Evolutionary conservation across 176 grass and related monocot species (phyloP).

Genomic region (Coix lacrymajobi): DNA sequence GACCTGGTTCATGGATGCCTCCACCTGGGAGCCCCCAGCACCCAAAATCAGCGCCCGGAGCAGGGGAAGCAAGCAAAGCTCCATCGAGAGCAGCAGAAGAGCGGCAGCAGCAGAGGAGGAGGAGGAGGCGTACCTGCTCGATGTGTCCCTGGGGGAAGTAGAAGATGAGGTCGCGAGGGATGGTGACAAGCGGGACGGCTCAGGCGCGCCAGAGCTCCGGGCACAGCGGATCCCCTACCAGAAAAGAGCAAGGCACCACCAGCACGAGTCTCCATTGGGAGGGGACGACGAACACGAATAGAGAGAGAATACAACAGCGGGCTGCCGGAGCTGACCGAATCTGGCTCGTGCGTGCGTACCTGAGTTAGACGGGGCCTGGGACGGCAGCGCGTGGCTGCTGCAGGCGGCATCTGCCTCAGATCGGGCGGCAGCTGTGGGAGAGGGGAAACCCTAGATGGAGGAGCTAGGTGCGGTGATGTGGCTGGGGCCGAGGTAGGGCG

Average conservation of each 20-base stretch:
- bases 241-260: background rate
- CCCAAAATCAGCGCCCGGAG: background rate
- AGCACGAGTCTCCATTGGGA: background rate
- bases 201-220: too few relatives aligned
- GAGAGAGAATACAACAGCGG: background rate
- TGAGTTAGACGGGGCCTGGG: slow-evolving; percentile 12
- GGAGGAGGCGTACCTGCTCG: too few relatives aligned
- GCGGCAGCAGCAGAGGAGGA: background rate
- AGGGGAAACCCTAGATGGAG: slow-evolving; percentile 25
- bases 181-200: too few relatives aligned
- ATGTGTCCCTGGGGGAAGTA: too few relatives aligned
- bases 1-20: slow-evolving; percentile 89
- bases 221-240: too few relatives aligned
- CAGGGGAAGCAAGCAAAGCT: too few relatives aligned
- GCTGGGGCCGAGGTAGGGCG: background rate
- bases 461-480: too few relatives aligned
- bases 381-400: slow-evolving; percentile 19
- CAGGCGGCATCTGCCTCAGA: slow-evolving; percentile 20
- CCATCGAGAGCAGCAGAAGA: background rate
- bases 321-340: slow-evolving; percentile 22
- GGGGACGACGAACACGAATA: too few relatives aligned
- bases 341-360: slow-evolving; percentile 24
- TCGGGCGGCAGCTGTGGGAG: slow-evolving; percentile 7
- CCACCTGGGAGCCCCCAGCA: slow-evolving; percentile 53
- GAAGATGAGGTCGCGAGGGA: too few relatives aligned